Conservation (phyloP, 306 rosid genomes). For the Begonia loranthoides region DNA sequence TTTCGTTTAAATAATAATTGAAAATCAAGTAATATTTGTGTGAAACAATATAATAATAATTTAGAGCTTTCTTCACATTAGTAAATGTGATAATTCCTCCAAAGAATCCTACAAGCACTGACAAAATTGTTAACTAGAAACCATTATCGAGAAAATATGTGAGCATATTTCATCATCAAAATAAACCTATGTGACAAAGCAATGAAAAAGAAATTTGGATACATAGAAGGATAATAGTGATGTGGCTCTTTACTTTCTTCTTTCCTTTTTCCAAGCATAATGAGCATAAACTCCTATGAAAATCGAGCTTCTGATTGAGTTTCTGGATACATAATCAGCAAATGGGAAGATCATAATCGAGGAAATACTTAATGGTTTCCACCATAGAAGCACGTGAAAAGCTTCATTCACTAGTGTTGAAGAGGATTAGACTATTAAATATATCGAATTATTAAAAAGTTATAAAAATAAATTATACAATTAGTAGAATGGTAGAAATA, state of each 20-base stretch:
- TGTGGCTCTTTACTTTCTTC: constrained; percentile 38
- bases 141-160: constrained; percentile 2
- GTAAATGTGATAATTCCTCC: constrained; percentile 71
- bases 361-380: background rate
- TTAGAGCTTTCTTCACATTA: constrained; percentile 75
- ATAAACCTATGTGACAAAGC: constrained; percentile 62
- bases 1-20: background rate
- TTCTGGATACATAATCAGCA: constrained; percentile 40
- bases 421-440: background rate
- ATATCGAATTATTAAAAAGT: background rate
- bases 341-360: background rate
- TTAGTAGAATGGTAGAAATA: too few relatives aligned
- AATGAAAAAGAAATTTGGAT: constrained; percentile 41
- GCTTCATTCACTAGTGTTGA: background rate
- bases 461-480: background rate
- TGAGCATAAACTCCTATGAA: constrained; percentile 10
- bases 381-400: too few relatives aligned
- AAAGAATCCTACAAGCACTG: constrained; percentile 50
- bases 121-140: constrained; percentile 5
- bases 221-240: constrained; percentile 34
- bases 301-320: constrained; percentile 10
- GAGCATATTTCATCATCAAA: constrained; percentile 2
- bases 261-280: constrained; percentile 18
- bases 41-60: constrained; percentile 3
- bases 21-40: background rate